Percentiles rank a stretch among this genome's conserved stretches.
Evolutionary conservation across 1,284 basidiomycete genomes (phyloP).

Genomic region (Leccinum fuscescens): DNA sequence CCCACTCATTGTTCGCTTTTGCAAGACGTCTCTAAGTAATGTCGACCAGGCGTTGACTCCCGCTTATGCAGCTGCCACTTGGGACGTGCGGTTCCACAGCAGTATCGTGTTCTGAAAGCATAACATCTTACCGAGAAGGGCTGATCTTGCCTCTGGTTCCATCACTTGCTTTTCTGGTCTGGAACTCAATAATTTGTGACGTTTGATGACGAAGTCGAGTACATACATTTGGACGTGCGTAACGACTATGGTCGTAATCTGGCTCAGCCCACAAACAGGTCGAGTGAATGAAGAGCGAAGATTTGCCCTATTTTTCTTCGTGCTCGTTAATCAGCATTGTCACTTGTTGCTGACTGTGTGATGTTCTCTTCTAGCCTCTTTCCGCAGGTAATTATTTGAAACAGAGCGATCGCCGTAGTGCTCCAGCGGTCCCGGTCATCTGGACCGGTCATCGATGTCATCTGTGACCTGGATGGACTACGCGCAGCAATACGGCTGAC

Average conservation of each 20-base stretch:
- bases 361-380: background rate
- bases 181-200: constrained; percentile 15
- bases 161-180: constrained; percentile 17
- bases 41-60: background rate
- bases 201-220: constrained; percentile 15
- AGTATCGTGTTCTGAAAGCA: constrained; percentile 2
- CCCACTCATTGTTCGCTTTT: background rate
- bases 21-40: background rate
- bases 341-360: constrained; percentile 4
- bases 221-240: background rate
- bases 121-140: background rate
- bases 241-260: background rate
- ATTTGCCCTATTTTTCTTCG: constrained; percentile 17
- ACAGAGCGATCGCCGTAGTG: background rate
- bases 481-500: background rate
- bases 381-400: background rate
- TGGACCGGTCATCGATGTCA: background rate
- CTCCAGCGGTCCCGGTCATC: background rate
- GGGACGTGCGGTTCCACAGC: constrained; percentile 15
- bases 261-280: background rate
- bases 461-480: background rate
- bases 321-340: background rate
- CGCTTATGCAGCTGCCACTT: background rate
- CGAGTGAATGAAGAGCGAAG: constrained; percentile 9
- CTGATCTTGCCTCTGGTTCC: constrained; percentile 13